Percentiles rank a stretch among this genome's conserved stretches.
Conservation (phyloP, 140 eudicot species). For the Senecio squalidus region DNA sequence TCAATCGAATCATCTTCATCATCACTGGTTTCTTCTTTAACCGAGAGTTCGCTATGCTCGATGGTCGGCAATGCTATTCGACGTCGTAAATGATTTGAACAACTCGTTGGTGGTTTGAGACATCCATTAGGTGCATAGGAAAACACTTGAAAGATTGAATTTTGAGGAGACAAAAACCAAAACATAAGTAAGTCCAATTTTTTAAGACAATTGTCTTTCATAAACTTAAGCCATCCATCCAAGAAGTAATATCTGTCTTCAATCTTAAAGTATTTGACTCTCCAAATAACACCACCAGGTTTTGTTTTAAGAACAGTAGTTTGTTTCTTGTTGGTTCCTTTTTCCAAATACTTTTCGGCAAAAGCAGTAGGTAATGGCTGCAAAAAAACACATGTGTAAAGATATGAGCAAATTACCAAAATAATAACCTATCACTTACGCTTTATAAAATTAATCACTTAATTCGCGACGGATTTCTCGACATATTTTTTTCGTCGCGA, state of each 20-base stretch:
- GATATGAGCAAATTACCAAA: too few species aligned
- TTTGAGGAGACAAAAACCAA: constrained; percentile 4
- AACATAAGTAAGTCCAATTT: constrained; percentile 16
- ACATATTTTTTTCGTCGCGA: too few species aligned
- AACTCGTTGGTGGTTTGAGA: too few species aligned
- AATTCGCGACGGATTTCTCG: too few species aligned
- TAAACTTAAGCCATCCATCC: constrained; percentile 22
- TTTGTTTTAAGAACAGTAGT: neutral
- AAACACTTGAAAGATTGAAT: neutral
- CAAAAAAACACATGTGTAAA: neutral
- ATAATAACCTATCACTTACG: too few species aligned
- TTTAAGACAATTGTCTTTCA: constrained; percentile 14
- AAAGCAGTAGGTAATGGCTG: constrained; percentile 7
- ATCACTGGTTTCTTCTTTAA: neutral
- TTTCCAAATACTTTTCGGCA: constrained; percentile 11
- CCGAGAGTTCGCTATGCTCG: neutral
- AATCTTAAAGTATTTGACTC: neutral
- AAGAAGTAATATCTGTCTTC: constrained; percentile 12
- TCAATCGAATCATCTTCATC: neutral
- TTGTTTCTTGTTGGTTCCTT: neutral
- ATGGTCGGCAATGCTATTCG: too few species aligned
- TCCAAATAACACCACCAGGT: constrained; percentile 10
- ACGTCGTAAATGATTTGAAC: too few species aligned
- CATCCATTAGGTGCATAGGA: constrained; percentile 15
- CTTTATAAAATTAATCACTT: too few species aligned